Evolutionary conservation across 78 protist genomes (phyloP).

Genomic region (Dictyostelium brefeldianum): DNA sequence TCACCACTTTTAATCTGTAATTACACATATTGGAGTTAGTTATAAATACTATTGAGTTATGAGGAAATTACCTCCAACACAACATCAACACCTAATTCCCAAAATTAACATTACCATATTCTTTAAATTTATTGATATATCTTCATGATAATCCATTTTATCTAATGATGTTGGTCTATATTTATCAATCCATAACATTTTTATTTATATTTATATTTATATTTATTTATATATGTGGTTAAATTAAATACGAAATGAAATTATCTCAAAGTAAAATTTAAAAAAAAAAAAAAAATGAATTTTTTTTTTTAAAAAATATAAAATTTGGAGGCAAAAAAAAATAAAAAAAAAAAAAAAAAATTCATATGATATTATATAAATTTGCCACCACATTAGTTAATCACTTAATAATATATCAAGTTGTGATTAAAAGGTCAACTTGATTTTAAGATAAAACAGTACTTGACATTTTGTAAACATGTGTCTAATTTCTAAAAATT

Average conservation of each 20-base stretch:
- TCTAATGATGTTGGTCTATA: slow-evolving; percentile 95
- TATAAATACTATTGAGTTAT: not conserved
- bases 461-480: too few relatives aligned
- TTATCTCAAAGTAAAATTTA: not conserved
- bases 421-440: too few relatives aligned
- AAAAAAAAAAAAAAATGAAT: not conserved
- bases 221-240: too few relatives aligned
- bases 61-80: too few relatives aligned
- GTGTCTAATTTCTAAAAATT: too few relatives aligned
- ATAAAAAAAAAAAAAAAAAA: not conserved
- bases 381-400: too few relatives aligned
- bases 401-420: too few relatives aligned
- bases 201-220: not conserved
- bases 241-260: not conserved
- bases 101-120: slow-evolving; percentile 72
- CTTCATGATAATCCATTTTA: slow-evolving; percentile 84
- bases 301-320: not conserved
- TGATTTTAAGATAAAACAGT: too few relatives aligned
- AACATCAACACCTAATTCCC: not conserved
- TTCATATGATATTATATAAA: too few relatives aligned
- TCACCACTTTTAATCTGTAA: slow-evolving; percentile 83
- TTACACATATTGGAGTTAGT: not conserved
- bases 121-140: slow-evolving; percentile 77
- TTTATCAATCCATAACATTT: slow-evolving; percentile 97
- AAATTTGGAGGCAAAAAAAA: not conserved